Conservation (phyloP, 768 basidiomycete species). For the Trametes coccinea region DNA sequence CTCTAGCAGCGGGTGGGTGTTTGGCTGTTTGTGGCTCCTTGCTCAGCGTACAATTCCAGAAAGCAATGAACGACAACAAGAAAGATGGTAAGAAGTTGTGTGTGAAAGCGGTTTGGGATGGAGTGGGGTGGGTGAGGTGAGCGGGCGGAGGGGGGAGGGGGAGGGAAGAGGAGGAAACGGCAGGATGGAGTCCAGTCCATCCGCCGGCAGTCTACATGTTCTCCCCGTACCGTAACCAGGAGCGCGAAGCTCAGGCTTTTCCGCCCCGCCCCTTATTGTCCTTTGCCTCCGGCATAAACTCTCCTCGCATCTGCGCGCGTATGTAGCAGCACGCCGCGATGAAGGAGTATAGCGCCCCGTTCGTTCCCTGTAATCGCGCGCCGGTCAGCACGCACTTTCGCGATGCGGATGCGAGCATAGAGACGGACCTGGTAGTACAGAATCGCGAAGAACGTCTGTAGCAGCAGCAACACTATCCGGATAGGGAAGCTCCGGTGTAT, state of each 20-base stretch:
- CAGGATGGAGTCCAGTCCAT: constrained; percentile 28
- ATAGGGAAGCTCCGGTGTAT: constrained; percentile 68
- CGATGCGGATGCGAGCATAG: background rate
- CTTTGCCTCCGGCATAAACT: constrained; percentile 67
- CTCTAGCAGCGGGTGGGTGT: background rate
- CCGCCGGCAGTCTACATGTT: constrained; percentile 25
- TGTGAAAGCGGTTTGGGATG: background rate
- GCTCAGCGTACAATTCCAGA: constrained; percentile 25
- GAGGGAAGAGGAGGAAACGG: constrained; percentile 18
- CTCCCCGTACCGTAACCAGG: constrained; percentile 25
- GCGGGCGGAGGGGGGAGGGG: constrained; percentile 9
- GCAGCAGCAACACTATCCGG: constrained; percentile 60
- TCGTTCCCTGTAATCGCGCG: constrained; percentile 61
- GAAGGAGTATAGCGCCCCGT: constrained; percentile 78
- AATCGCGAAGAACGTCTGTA: constrained; percentile 62
- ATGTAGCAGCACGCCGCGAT: constrained; percentile 69
- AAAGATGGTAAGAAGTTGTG: constrained; percentile 11
- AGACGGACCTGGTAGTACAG: constrained; percentile 76
- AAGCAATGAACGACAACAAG: constrained; percentile 26
- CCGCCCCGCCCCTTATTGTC: constrained; percentile 59
- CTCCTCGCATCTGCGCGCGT: constrained; percentile 65
- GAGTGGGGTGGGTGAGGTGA: constrained; percentile 3
- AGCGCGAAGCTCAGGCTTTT: constrained; percentile 47
- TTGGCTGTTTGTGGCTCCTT: constrained; percentile 7
- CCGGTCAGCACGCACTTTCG: background rate